Evolutionary conservation across 495 filamentous ascomycete genomes (phyloP).

Genomic region (Penicillium pulvis): DNA sequence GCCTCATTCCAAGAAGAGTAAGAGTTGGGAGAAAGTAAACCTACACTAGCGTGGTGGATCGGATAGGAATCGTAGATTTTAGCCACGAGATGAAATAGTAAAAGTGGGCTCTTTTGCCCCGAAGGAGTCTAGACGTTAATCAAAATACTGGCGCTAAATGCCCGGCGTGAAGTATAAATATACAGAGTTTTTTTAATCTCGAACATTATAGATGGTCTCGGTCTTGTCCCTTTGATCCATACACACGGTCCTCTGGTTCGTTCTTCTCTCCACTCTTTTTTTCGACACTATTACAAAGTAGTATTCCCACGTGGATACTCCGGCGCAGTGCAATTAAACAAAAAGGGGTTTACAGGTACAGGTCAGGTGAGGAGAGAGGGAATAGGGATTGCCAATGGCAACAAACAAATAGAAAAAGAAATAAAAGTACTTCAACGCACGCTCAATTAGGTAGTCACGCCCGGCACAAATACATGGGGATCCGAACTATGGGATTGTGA

Average conservation of each 20-base stretch:
- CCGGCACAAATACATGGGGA: constrained; percentile 5
- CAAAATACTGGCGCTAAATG: neutral
- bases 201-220: neutral
- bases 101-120: neutral
- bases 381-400: neutral
- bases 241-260: neutral
- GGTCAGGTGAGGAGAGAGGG: neutral
- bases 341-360: constrained; percentile 1
- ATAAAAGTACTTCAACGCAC: neutral
- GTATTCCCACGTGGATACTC: neutral
- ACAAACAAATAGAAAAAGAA: neutral
- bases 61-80: neutral
- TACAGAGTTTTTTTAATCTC: neutral
- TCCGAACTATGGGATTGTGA: constrained; percentile 6
- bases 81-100: neutral
- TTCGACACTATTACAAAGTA: constrained; percentile 9
- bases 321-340: constrained; percentile 2
- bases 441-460: constrained; percentile 9
- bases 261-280: constrained; percentile 3
- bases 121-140: neutral
- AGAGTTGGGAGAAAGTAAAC: neutral
- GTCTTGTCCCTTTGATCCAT: neutral
- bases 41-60: neutral
- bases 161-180: constrained; percentile 1
- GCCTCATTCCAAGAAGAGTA: neutral